Evolutionary conservation across 495 filamentous ascomycete species (phyloP).

Genomic region (Penicillium bovifimosum): DNA sequence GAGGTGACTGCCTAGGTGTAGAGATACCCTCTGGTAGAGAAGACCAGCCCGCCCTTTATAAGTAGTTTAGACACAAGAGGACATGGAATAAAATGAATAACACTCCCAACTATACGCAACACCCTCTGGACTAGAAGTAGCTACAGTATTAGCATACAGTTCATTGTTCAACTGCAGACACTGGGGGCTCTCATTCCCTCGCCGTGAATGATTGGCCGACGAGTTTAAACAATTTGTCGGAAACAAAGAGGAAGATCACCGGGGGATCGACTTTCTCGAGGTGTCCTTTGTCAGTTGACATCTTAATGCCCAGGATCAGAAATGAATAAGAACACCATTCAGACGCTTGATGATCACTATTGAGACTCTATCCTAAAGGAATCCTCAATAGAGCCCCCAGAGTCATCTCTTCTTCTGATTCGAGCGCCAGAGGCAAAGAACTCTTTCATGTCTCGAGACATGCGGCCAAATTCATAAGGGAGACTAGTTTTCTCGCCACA

Average conservation of each 20-base stretch:
- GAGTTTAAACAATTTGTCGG: neutral
- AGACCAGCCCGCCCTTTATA: neutral
- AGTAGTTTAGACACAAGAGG: neutral
- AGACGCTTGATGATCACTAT: neutral
- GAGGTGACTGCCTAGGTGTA: neutral
- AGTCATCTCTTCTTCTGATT: neutral
- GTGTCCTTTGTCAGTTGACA: neutral
- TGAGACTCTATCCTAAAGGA: neutral
- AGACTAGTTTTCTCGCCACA: neutral
- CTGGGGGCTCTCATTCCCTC: no score
- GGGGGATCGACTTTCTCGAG: neutral
- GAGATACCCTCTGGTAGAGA: neutral
- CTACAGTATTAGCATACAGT: neutral
- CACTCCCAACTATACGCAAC: no score
- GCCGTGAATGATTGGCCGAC: neutral
- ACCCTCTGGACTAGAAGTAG: no score
- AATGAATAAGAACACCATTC: neutral
- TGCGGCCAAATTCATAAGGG: neutral
- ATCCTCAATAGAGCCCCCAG: neutral
- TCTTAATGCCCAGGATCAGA: neutral
- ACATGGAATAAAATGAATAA: neutral
- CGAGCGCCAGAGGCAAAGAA: neutral
- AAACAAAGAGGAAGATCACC: neutral
- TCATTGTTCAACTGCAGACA: neutral
- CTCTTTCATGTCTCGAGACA: neutral